Evolutionary conservation across 352 stramenopile species (phyloP), one percentile per base, ranked within the genome.

Genomic region (Globisporangium carolinianum): DNA sequence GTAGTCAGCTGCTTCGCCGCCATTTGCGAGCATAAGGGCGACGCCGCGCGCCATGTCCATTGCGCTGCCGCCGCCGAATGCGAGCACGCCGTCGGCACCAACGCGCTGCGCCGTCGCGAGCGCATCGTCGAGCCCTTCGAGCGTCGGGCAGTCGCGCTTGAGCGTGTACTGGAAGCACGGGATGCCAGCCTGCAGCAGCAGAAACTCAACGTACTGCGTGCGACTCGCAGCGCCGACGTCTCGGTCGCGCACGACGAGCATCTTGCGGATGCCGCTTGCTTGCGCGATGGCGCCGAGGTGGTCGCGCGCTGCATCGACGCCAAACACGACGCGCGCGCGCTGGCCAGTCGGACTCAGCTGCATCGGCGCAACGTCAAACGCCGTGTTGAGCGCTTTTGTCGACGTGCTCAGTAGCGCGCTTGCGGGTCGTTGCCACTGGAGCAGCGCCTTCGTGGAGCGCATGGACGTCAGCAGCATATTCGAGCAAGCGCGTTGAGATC

Each of bases 81-180:
- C 78, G 14, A 91, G 63, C 53, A 91, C 71, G 12, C 81, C 76
- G 51, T 91, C 73, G 1, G 78, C 81, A 9, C 81, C 81, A 8
- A 91, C 78, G 6, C 81, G 76, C 47, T 72, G 63, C 0, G 81
- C 81, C 10, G 73, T 83, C 6, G 76, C 71, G 36, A 69, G 63
- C 0, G 71, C 81, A 24, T 79, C 68, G 57, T 89, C 75, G 50
- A 91, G 71, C 8, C 68, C 68, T 24, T 75, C 59, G 18, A 86
- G 46, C 10, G 81, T 89, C 10, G 81, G 71, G 57, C 81, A 91
- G 53, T 91, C 81, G 14, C 73, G 69, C 62, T 75, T 68, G 50
- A 91, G 56, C 15, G 81, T 91, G 67, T 86, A 84, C 64, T 89
- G 78, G 57, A 91, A 91, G 54, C 74, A 86, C 10, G 81, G 76